Percentiles rank a stretch among this genome's conserved stretches.
phyloP scores from a whole-genome alignment of 257 asterid species.

The Cynanchum wilfordii region DNA sequence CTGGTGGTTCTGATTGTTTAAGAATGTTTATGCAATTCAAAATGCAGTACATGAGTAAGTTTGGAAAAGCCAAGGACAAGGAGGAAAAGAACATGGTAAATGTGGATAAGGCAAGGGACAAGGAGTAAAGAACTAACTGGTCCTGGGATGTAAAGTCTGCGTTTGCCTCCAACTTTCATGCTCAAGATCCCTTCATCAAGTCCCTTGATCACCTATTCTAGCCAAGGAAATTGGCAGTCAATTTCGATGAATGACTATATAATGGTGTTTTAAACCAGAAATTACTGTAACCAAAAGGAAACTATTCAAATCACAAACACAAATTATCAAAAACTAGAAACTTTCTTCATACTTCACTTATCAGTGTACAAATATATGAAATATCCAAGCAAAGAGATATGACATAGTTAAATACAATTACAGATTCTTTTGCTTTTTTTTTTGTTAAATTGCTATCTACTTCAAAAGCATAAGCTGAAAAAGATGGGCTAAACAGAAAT shows the following conservation, averaged over 20 bases:
- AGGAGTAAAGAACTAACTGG: slow-evolving; percentile 45
- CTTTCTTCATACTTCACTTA: not conserved
- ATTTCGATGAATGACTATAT: not conserved
- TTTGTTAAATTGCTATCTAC: too few species aligned
- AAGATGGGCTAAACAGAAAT: too few species aligned
- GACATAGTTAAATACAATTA: not conserved
- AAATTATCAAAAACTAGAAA: not conserved
- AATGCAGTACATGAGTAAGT: not conserved
- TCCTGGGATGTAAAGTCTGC: slow-evolving; percentile 88
- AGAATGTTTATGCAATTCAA: not conserved
- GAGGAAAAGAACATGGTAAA: not conserved
- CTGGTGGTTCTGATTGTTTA: not conserved
- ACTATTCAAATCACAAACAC: not conserved
- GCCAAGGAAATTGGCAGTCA: slow-evolving; percentile 9
- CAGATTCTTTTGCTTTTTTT: not conserved
- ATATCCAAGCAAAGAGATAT: not conserved
- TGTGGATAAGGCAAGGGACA: not conserved
- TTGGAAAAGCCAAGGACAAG: not conserved
- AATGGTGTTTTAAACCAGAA: not conserved
- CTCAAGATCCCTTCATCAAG: slow-evolving; percentile 91
- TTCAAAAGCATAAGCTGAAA: too few species aligned
- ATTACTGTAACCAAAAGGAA: not conserved
- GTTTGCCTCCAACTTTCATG: slow-evolving; percentile 94
- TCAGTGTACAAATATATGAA: not conserved
- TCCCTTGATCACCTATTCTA: slow-evolving; percentile 78